These are phyloP conservation scores for Seiridium cupressi DNA, from an alignment of 2,329 filamentous ascomycete genomes.

Conservation along the genomic window DNA sequence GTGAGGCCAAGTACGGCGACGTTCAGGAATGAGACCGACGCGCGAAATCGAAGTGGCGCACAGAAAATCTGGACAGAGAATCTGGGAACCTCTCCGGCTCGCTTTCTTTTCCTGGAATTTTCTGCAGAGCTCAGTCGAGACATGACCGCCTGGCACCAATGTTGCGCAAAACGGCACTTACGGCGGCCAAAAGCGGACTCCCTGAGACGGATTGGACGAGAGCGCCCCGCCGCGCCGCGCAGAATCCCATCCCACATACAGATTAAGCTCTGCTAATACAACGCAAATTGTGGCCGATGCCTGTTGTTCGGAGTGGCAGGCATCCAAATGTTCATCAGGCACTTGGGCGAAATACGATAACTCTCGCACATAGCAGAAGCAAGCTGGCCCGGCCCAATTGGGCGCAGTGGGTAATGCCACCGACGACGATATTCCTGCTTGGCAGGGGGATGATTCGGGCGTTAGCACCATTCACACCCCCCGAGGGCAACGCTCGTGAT, in stretches of 20 bases:
- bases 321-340: neutral
- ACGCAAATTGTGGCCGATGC: neutral
- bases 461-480: neutral
- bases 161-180: constrained; percentile 11
- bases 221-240: neutral
- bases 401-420: neutral
- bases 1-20: neutral
- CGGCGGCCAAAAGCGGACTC: constrained; percentile 3
- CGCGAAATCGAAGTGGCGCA: too few relatives aligned
- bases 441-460: neutral
- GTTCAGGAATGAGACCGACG: neutral
- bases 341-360: neutral
- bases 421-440: neutral
- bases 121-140: neutral
- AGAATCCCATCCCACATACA: neutral
- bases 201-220: neutral
- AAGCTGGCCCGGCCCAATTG: neutral
- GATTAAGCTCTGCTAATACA: neutral
- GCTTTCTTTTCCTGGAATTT: neutral
- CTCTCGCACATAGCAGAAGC: neutral
- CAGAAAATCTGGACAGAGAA: too few relatives aligned
- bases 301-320: too few relatives aligned
- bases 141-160: constrained; percentile 9
- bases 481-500: neutral
- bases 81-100: neutral